phyloP scores from a whole-genome alignment of 108 stramenopile genomes.

The Skeletonema marinoi region DNA sequence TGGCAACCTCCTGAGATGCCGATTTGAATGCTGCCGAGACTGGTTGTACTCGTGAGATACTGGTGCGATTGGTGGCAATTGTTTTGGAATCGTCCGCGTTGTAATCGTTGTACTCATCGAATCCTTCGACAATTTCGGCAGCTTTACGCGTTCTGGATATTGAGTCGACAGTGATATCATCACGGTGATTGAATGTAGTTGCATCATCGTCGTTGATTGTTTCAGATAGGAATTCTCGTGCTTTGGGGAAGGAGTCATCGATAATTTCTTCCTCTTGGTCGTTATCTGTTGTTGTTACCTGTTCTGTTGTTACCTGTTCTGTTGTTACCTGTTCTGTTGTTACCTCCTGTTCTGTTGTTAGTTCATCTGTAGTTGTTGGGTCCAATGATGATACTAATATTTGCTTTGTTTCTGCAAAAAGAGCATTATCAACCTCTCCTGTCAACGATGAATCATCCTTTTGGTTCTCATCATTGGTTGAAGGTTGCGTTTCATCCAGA shows the following conservation, averaged over 20 bases:
- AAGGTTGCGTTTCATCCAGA: neutral
- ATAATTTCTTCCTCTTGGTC: neutral
- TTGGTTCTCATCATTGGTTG: neutral
- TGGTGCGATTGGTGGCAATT: slow-evolving; percentile 24
- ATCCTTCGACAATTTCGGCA: slow-evolving; percentile 33
- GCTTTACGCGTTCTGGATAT: neutral
- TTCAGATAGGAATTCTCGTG: slow-evolving; percentile 7
- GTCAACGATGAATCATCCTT: neutral
- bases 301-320: neutral
- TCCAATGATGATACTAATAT: neutral
- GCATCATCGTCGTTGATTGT: slow-evolving; percentile 12
- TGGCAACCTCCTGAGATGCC: neutral
- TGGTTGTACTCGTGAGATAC: slow-evolving; percentile 19
- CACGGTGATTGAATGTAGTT: slow-evolving; percentile 9
- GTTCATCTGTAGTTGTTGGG: neutral
- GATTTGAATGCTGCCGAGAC: slow-evolving; percentile 22
- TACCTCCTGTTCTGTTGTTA: neutral
- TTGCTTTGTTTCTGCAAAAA: neutral
- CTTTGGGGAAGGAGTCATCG: slow-evolving; percentile 8
- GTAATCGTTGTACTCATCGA: slow-evolving; percentile 12
- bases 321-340: neutral
- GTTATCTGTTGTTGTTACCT: neutral
- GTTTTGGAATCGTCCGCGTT: slow-evolving; percentile 11
- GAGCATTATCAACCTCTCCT: neutral
- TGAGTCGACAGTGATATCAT: neutral